Conservation (phyloP, 768 basidiomycete species). For the Pilatotrama ljubarskyi region DNA sequence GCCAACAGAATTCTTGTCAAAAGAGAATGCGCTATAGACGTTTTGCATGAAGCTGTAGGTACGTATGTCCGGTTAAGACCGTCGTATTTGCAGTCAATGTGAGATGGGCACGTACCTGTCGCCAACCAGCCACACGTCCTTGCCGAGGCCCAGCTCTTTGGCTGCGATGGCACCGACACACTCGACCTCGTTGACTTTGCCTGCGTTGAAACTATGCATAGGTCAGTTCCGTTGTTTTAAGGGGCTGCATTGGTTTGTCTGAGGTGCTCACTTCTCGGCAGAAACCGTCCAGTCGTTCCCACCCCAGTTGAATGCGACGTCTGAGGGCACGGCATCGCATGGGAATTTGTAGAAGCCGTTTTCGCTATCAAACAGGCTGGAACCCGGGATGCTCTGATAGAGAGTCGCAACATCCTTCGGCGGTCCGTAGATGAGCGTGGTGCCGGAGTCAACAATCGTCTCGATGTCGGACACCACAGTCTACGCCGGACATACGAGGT, state of each 20-base stretch:
- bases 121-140: conserved; percentile 17
- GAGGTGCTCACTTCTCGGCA: background rate
- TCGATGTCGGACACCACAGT: background rate
- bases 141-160: conserved; percentile 3
- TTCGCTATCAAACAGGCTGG: conserved; percentile 11
- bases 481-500: too few species aligned
- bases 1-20: conserved; percentile 2
- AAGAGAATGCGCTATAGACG: conserved; percentile 1
- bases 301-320: conserved; percentile 22
- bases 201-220: conserved; percentile 23
- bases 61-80: background rate
- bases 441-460: conserved; percentile 30
- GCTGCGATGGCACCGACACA: conserved; percentile 12
- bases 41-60: background rate
- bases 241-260: too few species aligned
- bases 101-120: background rate
- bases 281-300: conserved; percentile 18
- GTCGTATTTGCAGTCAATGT: background rate
- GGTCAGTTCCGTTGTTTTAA: background rate
- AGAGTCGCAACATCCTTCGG: conserved; percentile 18
- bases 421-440: conserved; percentile 17
- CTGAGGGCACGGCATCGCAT: conserved; percentile 7
- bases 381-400: conserved; percentile 27
- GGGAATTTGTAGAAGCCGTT: conserved; percentile 27
- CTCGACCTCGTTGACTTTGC: conserved; percentile 5